Percentiles rank a stretch among this genome's conserved stretches.
phyloP scores from a whole-genome alignment of 768 basidiomycete genomes.

The Calocera viscosa region DNA sequence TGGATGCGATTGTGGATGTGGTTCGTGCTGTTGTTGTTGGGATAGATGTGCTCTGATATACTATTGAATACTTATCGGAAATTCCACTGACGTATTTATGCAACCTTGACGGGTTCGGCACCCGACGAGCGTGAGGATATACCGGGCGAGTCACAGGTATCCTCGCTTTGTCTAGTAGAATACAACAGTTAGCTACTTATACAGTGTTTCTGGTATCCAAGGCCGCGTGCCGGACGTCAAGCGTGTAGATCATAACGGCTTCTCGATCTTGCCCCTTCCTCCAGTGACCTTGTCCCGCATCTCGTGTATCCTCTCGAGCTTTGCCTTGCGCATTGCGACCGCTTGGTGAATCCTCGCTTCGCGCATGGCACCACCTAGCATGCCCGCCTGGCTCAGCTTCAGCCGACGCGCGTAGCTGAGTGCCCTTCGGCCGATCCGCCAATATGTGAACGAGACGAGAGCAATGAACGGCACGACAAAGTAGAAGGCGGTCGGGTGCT shows the following conservation, averaged over 20 bases:
- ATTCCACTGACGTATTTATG: too few species aligned
- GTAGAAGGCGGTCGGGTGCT: conserved; percentile 12
- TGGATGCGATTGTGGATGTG: neutral
- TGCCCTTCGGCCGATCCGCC: neutral
- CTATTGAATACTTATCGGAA: too few species aligned
- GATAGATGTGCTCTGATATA: too few species aligned
- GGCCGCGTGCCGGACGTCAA: too few species aligned
- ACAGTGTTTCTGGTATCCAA: neutral
- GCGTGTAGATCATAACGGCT: neutral
- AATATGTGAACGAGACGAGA: conserved; percentile 4
- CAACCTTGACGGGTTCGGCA: too few species aligned
- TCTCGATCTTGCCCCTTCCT: too few species aligned
- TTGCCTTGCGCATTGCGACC: neutral
- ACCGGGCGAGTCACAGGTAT: too few species aligned
- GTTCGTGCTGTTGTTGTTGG: neutral
- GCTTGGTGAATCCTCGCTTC: neutral
- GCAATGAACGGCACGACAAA: neutral
- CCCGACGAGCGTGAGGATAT: too few species aligned
- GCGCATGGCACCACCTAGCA: neutral
- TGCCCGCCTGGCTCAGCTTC: conserved; percentile 5
- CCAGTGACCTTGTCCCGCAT: neutral
- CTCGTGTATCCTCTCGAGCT: neutral
- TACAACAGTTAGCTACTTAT: neutral
- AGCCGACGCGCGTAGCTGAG: conserved; percentile 1
- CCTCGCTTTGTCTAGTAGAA: neutral